Base-by-base conservation (phyloP, 768 basidiomycete genomes). In the Exidia glandulosa region DNA sequence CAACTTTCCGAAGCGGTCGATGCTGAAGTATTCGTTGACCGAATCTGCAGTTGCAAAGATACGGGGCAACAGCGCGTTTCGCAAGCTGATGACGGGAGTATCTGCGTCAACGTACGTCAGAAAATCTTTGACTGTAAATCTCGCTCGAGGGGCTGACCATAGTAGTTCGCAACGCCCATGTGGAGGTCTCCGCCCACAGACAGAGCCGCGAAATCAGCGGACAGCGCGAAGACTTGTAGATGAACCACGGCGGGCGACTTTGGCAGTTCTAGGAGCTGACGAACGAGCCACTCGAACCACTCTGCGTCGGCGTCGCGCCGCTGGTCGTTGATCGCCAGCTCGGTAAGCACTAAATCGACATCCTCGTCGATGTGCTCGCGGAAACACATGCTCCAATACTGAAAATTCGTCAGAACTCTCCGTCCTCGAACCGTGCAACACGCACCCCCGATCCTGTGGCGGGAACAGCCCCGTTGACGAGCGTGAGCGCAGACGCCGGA, bases 311-410 rank as follows among this genome's bases (percentile, higher is more conserved):
- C 45, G 23, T 27, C 58, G 41, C 16, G 36, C 45, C 61, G n/a
- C 14, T 32, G 50, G 57, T 73, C 72, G 60, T 73, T 73, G 32
- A 73, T 66, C 2, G 66, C 68, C 6, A 73, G 62, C 59, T 73
- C 72, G 30, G 72, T 63, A 19, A 73, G 55, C 57, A 73, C 65
- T 2, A 73, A 47, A 52, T 71, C 69, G 12, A 70, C 66, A 14
- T 68, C 61, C 0, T 36, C 23, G 1, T 71, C 69, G 6, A 72
- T 68, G 54, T 72, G 71, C n/a, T 71, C 59, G 3, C 69, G 63
- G 60, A 71, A 71, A 58, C 72, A 73, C 59, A 69, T 69, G 19
- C 66, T 64, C 57, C 71, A 70, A 59, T 72, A 72, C 23, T 66
- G n/a, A n/a, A n/a, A n/a, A n/a, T n/a, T n/a, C n/a, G n/a, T n/a